Evolutionary conservation across 2,329 filamentous ascomycete species (phyloP), one percentile per base, ranked within the genome.

Genomic region (Sarocladium strictum): DNA sequence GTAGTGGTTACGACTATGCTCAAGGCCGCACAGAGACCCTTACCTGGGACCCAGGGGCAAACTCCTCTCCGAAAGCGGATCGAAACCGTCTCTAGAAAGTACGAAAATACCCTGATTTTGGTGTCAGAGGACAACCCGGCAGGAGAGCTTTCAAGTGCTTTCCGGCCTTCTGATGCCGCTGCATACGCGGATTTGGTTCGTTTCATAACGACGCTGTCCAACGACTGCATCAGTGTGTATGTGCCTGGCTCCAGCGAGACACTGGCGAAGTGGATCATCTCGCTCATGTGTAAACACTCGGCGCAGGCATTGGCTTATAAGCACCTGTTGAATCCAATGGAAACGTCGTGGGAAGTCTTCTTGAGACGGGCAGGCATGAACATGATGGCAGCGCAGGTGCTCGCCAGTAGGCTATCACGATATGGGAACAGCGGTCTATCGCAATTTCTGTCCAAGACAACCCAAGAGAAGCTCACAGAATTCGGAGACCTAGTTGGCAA

Each of bases 1-100:
- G 71, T 96, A 2, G 67, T 96, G 1, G 64, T 88, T 19, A 89
- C 89, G 1, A 88, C 81, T 0, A 71, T 92, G 4, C 81, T 92
- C 57, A 83, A 86, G 59, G 76, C 87, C 24, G 86, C 85, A 41
- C 92, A 96, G 62, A 81, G 77, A 49, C 75, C 86, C 2, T 73
- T 91, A 0, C 89, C 89, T 0, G 67, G 68, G 1, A 65, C 66
- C 5, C 72, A 67, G 9, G 58, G 62, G 0, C 65, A 70, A 33
- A 71, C 75, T 2, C 69, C 72, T 14, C 72, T 90, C 14, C 77
- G 79, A 35, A 75, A 83, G 52, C 75, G 78, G 2, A 71, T 93
- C 10, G 64, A 69, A 3, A 68, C 65, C 7, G 71, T 86, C 0
- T 76, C 81, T 12, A 54, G 63, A 1, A 77, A 83, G 10, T 93